Conservation (phyloP, 2,329 filamentous ascomycete genomes). For the Aureobasidium sp. region DNA sequence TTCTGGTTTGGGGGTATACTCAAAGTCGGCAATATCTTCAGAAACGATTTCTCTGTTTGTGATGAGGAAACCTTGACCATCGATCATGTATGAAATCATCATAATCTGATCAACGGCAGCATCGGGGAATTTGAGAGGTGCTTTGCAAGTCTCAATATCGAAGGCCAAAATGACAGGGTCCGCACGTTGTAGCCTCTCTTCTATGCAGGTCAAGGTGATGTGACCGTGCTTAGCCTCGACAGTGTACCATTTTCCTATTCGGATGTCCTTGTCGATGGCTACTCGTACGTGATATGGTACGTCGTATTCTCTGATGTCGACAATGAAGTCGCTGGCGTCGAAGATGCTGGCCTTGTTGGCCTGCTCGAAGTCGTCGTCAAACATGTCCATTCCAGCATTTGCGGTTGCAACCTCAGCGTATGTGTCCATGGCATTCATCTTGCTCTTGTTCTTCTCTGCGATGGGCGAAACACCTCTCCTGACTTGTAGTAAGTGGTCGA, state of each 20-base stretch:
- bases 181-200: constrained; percentile 80
- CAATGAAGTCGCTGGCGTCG: constrained; percentile 93
- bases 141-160: constrained; percentile 96
- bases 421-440: constrained; percentile 93
- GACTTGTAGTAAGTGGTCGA: constrained; percentile 77
- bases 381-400: constrained; percentile 84
- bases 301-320: constrained; percentile 98
- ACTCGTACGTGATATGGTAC: constrained; percentile 99
- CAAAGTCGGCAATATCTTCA: constrained; percentile 94
- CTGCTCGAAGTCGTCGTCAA: constrained; percentile 72
- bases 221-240: constrained; percentile 90
- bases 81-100: constrained; percentile 99
- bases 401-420: constrained; percentile 93
- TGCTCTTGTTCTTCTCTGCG: constrained; percentile 94
- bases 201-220: constrained; percentile 74
- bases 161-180: constrained; percentile 98
- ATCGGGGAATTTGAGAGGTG: constrained; percentile 94
- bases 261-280: constrained; percentile 90
- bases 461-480: constrained; percentile 79
- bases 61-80: constrained; percentile 94
- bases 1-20: constrained; percentile 95
- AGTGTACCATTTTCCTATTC: constrained; percentile 94
- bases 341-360: constrained; percentile 58
- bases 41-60: constrained; percentile 97
- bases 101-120: constrained; percentile 92